Evolutionary conservation across 2,329 filamentous ascomycete genomes (phyloP).

Genomic region (Orbilia ellipsospora): DNA sequence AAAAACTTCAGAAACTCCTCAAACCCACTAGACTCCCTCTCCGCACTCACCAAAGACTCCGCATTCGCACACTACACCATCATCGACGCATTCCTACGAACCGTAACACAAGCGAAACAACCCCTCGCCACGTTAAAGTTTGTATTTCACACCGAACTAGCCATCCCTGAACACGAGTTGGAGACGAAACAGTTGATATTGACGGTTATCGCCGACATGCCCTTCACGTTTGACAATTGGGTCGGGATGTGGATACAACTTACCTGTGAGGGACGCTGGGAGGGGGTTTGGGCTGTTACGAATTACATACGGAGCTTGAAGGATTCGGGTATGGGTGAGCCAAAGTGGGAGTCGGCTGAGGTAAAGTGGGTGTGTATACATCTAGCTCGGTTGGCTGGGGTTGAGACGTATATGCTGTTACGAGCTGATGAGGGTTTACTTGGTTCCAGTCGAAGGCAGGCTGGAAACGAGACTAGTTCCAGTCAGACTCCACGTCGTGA

Average conservation of each 20-base stretch:
- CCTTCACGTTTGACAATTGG: constrained; percentile 34
- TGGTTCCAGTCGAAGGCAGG: too few species aligned
- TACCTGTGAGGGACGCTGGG: constrained; percentile 15
- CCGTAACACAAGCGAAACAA: background rate
- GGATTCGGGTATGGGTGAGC: background rate
- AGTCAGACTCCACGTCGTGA: too few species aligned
- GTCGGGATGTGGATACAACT: constrained; percentile 31
- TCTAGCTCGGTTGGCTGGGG: constrained; percentile 4
- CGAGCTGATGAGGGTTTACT: too few species aligned
- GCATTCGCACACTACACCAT: background rate
- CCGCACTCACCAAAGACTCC: background rate
- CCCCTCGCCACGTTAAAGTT: constrained; percentile 15
- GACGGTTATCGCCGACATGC: constrained; percentile 18
- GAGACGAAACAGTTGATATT: constrained; percentile 10
- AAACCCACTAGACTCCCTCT: background rate
- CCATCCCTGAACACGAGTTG: background rate
- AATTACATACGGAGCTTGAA: constrained; percentile 15
- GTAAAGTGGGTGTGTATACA: constrained; percentile 26
- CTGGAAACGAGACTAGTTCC: too few species aligned
- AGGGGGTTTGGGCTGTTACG: constrained; percentile 22
- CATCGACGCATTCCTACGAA: background rate
- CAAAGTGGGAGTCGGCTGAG: constrained; percentile 3
- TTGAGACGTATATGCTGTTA: too few species aligned
- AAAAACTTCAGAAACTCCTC: constrained; percentile 1
- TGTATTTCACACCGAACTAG: constrained; percentile 29